Percentiles rank a stretch among this genome's conserved stretches.
phyloP scores from a whole-genome alignment of 1,284 basidiomycete species.

The Ganoderma lingzhi region DNA sequence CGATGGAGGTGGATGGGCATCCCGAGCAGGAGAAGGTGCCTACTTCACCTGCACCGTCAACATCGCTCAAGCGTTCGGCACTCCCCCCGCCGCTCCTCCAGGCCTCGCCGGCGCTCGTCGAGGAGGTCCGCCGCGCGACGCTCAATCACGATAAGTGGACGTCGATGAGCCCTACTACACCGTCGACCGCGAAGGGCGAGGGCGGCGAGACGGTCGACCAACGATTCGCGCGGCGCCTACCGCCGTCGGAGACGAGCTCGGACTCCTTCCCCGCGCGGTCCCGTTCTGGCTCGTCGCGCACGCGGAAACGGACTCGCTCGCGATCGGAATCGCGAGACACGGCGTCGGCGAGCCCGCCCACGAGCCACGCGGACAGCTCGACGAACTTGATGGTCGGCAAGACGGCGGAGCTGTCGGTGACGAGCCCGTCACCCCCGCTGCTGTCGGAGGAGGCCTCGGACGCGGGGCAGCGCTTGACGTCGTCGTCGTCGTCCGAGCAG shows the following conservation, averaged over 20 bases:
- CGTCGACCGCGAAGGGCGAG: slow-evolving; percentile 4
- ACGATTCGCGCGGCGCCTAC: slow-evolving; percentile 1
- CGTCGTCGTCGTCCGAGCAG: slow-evolving; percentile 1
- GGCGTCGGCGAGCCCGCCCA: slow-evolving; percentile 28
- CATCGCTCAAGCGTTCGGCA: slow-evolving; percentile 17
- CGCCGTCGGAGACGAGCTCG: slow-evolving; percentile 29
- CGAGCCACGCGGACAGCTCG: slow-evolving; percentile 33
- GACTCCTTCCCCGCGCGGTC: slow-evolving; percentile 22
- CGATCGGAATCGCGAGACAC: slow-evolving; percentile 16
- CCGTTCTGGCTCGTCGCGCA: slow-evolving; percentile 16
- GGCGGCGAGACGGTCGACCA: neutral
- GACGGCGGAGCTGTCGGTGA: slow-evolving; percentile 29
- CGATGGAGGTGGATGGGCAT: slow-evolving; percentile 40
- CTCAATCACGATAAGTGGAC: slow-evolving; percentile 21
- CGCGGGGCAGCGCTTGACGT: neutral
- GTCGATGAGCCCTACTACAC: neutral
- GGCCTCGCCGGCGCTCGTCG: slow-evolving; percentile 36
- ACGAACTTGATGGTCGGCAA: slow-evolving; percentile 32
- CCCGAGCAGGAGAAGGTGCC: neutral
- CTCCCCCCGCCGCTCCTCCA: slow-evolving; percentile 26
- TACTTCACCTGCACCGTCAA: neutral
- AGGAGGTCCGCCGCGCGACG: slow-evolving; percentile 36
- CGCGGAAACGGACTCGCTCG: slow-evolving; percentile 12
- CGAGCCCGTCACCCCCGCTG: slow-evolving; percentile 25
- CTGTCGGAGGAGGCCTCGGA: neutral